A percentile compares a stretch with the other conserved stretches of the same genome.
Conservation (phyloP, 2,329 filamentous ascomycete genomes). For the Dichotomopilus funicola region DNA sequence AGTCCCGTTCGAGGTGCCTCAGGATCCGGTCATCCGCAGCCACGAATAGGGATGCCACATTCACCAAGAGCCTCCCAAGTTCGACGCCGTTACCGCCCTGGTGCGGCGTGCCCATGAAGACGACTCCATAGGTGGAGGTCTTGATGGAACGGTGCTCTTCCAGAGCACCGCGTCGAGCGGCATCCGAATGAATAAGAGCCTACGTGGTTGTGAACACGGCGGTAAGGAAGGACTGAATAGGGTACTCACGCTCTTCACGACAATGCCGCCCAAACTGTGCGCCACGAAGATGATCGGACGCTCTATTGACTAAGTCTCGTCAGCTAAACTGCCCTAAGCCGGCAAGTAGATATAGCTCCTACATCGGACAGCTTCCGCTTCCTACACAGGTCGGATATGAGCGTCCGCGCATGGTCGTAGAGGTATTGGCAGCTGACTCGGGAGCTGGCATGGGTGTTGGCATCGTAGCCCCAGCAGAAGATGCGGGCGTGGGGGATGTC, state of each 20-base stretch:
- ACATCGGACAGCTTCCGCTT: too few species aligned
- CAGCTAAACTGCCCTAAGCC: neutral
- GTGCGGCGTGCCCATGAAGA: neutral
- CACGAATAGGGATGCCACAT: constrained; percentile 30
- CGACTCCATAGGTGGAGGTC: neutral
- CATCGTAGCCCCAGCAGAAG: neutral
- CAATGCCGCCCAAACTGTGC: neutral
- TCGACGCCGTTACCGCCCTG: constrained; percentile 35
- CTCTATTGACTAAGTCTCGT: neutral
- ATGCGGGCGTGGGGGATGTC: neutral
- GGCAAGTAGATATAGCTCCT: too few species aligned
- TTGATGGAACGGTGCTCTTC: neutral
- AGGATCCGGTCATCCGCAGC: neutral
- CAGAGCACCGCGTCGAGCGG: neutral
- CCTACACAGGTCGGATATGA: too few species aligned
- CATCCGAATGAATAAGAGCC: neutral
- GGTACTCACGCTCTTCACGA: too few species aligned
- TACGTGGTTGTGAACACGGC: too few species aligned
- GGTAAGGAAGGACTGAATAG: too few species aligned
- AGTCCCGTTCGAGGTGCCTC: constrained; percentile 24
- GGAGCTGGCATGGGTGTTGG: neutral
- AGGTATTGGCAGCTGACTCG: too few species aligned
- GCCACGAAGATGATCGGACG: neutral
- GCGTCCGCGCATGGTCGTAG: too few species aligned
- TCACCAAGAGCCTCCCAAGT: constrained; percentile 27